These are phyloP conservation scores for Pterulicium gracile DNA, from an alignment of 1,284 basidiomycete species.

Conservation along the genomic window DNA sequence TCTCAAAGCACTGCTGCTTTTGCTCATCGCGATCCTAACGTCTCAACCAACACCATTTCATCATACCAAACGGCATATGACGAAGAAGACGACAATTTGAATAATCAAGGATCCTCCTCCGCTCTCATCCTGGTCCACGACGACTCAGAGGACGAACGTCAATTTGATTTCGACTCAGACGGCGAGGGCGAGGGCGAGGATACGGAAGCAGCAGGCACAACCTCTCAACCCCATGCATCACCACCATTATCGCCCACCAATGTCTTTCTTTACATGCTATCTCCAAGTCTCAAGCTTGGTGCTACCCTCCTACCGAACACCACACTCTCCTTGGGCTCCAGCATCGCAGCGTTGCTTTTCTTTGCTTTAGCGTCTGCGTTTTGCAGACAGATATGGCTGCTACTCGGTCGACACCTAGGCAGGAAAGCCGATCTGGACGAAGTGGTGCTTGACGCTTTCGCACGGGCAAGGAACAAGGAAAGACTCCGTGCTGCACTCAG, in stretches of 20 bases:
- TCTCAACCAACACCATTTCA: no score
- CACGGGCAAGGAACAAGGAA: conserved; percentile 41
- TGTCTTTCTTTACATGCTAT: conserved; percentile 58
- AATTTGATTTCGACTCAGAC: conserved; percentile 33
- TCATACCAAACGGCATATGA: background rate
- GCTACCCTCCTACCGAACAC: conserved; percentile 45
- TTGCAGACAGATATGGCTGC: conserved; percentile 60
- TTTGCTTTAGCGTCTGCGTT: conserved; percentile 50
- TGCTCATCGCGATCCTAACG: no score
- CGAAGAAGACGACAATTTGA: background rate
- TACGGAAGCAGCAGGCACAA: conserved; percentile 13
- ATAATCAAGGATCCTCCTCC: conserved; percentile 23
- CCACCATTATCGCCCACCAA: conserved; percentile 43
- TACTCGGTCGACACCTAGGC: conserved; percentile 52
- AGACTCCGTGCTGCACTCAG: conserved; percentile 29
- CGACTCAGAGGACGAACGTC: conserved; percentile 24
- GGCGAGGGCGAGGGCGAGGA: conserved; percentile 39
- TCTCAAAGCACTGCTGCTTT: no score
- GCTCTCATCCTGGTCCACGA: conserved; percentile 54
- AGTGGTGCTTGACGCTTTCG: conserved; percentile 48
- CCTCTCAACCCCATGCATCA: conserved; percentile 35
- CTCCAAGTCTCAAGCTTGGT: conserved; percentile 59
- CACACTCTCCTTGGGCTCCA: conserved; percentile 34
- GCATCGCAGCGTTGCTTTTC: conserved; percentile 37
- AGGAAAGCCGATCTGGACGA: conserved; percentile 53